These are phyloP conservation scores for Cyberlindnera lachancei DNA, from an alignment of 805 yeast genomes.

Conservation along the genomic window DNA sequence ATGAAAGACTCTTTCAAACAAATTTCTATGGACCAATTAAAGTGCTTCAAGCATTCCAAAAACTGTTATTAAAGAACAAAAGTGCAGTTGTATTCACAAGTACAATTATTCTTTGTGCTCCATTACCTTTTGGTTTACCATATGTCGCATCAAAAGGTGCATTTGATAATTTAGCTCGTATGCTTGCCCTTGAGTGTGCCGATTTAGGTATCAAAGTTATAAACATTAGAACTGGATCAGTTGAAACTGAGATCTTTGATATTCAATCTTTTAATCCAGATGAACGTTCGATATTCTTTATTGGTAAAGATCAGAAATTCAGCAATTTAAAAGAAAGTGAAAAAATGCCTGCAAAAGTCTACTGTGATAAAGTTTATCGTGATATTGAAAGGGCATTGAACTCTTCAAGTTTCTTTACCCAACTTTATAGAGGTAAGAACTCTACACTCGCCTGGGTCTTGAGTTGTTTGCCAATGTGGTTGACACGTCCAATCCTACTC, in stretches of 20 bases:
- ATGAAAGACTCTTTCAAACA: constrained; percentile 22
- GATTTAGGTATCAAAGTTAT: constrained; percentile 33
- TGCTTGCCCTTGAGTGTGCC: constrained; percentile 28
- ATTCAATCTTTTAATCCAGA: constrained; percentile 5
- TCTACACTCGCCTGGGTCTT: constrained; percentile 8
- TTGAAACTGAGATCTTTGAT: constrained; percentile 26
- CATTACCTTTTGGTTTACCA: constrained; percentile 28
- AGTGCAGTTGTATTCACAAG: constrained; percentile 33
- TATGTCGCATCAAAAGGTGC: constrained; percentile 35
- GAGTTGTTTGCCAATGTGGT: constrained; percentile 2
- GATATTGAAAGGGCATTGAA: constrained; percentile 20
- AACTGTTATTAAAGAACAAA: constrained; percentile 25
- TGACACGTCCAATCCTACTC: neutral
- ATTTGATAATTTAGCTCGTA: constrained; percentile 29
- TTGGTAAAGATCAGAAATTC: neutral
- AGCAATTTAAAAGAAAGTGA: constrained; percentile 3
- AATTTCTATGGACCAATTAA: constrained; percentile 34
- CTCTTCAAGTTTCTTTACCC: constrained; percentile 3
- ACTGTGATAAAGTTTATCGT: constrained; percentile 31
- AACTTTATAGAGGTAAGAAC: constrained; percentile 8
- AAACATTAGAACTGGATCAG: constrained; percentile 33
- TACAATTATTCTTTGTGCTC: constrained; percentile 26
- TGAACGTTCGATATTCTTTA: constrained; percentile 10
- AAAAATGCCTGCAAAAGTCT: constrained; percentile 26
- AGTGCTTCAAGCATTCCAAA: constrained; percentile 27